Evolutionary conservation across 1,284 basidiomycete genomes (phyloP), one percentile per base, ranked within the genome.

Genomic region (Xerocomus nothofagi): DNA sequence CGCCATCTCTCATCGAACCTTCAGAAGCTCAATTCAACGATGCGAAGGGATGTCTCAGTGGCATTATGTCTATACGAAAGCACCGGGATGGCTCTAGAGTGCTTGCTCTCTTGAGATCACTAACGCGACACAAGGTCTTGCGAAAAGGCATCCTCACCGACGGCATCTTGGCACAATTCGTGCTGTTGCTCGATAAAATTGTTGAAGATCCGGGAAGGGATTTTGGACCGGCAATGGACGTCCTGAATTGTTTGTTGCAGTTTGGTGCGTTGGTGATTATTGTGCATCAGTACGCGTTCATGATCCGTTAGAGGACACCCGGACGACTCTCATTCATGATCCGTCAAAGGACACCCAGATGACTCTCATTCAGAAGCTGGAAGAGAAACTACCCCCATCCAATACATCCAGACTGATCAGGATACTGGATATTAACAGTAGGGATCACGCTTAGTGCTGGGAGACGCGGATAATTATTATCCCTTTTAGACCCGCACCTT

Each of bases 151-250:
- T 66, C 27, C 53, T 62, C 21, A 60, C 50, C 4, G 3, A 17
- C 1, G 50, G 60, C 0, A 43, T 61, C 6, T 27, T 67, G 38
- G 20, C 56, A 3, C 46, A 10, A 10, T 41, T 66, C 14, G 29
- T 61, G 15, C 6, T 15, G 0, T 36, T 58, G 4, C 27, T 66
- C 1, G 61, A 67, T 37, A 15, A 0, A 2, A 54, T 54, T 1
- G 2, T 61, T 24, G 6, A 0, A 1, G 15, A 40, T 12, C 41
- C 27, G 1, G 33, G 5, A 20, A 34, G 14, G 4, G 52, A 49
- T 41, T 65, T 65, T 34, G 55, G 43, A 14, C 52, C 53, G 12
- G 57, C 44, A 6, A 64, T 67, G 62, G 51, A 63, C 2, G 54
- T 55, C 3, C n/a, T 64, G 34, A 43, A n/a, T 3, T 57, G 49